Evolutionary conservation across 2,329 filamentous ascomycete species (phyloP).

Genomic region (Lachnellula arida): DNA sequence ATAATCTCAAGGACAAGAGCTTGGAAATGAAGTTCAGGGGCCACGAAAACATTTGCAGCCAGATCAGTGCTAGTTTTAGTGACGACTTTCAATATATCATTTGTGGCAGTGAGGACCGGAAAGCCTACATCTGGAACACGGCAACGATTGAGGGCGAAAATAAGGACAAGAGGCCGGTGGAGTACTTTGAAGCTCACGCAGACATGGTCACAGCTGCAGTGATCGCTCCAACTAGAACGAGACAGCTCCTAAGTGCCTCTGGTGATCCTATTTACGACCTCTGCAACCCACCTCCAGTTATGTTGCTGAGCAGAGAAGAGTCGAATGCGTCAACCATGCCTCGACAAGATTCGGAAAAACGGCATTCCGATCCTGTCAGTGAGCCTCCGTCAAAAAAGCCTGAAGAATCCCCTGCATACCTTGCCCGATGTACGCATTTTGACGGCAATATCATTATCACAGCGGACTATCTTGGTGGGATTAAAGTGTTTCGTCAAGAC

Average conservation of each 20-base stretch:
- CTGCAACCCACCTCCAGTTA: constrained; percentile 91
- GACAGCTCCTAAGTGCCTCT: constrained; percentile 71
- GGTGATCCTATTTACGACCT: constrained; percentile 90
- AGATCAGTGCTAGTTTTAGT: constrained; percentile 85
- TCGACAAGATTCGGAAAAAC: constrained; percentile 19
- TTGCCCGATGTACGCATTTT: constrained; percentile 68
- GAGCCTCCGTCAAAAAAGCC: constrained; percentile 40
- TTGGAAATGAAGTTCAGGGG: constrained; percentile 88
- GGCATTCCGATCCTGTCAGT: constrained; percentile 22
- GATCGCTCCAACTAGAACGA: constrained; percentile 74
- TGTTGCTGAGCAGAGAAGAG: constrained; percentile 70
- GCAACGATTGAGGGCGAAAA: constrained; percentile 45
- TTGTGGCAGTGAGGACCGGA: constrained; percentile 87
- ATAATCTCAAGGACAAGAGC: constrained; percentile 79
- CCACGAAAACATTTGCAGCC: constrained; percentile 82
- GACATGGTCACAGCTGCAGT: constrained; percentile 86
- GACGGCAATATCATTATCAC: constrained; percentile 90
- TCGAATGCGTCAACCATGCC: constrained; percentile 44
- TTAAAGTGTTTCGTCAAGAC: constrained; percentile 95
- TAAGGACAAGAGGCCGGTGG: constrained; percentile 75
- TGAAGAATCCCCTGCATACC: constrained; percentile 70
- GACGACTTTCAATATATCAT: constrained; percentile 84
- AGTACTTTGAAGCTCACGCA: constrained; percentile 87
- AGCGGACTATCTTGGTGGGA: constrained; percentile 78
- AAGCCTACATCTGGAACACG: constrained; percentile 87